These are phyloP conservation scores for Sapria himalayana DNA, from an alignment of 345 rosid genomes.

Conservation along the genomic window DNA sequence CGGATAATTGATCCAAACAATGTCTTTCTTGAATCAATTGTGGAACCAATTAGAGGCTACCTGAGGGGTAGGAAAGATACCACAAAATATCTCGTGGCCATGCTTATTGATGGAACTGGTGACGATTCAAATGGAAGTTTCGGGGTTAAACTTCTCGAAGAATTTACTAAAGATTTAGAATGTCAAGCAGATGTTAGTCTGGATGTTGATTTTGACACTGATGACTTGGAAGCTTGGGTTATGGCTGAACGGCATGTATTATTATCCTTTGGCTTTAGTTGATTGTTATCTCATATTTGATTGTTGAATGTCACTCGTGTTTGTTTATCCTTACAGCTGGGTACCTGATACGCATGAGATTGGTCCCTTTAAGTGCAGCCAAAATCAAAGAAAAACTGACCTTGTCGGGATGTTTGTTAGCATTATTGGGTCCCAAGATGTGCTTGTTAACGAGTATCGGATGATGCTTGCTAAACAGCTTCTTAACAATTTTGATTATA, in stretches of 20 bases:
- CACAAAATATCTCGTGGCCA: slow-evolving; percentile 85
- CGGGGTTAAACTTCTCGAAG: slow-evolving; percentile 98
- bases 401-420: slow-evolving; percentile 86
- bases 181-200: slow-evolving; percentile 41
- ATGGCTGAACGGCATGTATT: slow-evolving; percentile 36
- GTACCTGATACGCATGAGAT: slow-evolving; percentile 95
- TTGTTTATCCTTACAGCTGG: slow-evolving; percentile 50
- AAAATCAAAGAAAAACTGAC: slow-evolving; percentile 68
- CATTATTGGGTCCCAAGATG: slow-evolving; percentile 90
- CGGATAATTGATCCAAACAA: slow-evolving; percentile 87
- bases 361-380: slow-evolving; percentile 71
- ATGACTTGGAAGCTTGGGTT: slow-evolving; percentile 87
- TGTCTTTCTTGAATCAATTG: slow-evolving; percentile 84
- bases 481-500: slow-evolving; percentile 84
- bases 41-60: slow-evolving; percentile 91
- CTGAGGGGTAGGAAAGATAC: slow-evolving; percentile 85
- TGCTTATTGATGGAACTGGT: slow-evolving; percentile 90
- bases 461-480: slow-evolving; percentile 95
- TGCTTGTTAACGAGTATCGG: slow-evolving; percentile 82
- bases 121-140: slow-evolving; percentile 63
- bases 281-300: no score
- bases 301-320: no score
- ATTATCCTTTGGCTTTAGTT: no score
- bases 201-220: slow-evolving; percentile 60
- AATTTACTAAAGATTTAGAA: slow-evolving; percentile 83